Conservation (phyloP, 257 asterid species). For the Osmanthus fragrans region DNA sequence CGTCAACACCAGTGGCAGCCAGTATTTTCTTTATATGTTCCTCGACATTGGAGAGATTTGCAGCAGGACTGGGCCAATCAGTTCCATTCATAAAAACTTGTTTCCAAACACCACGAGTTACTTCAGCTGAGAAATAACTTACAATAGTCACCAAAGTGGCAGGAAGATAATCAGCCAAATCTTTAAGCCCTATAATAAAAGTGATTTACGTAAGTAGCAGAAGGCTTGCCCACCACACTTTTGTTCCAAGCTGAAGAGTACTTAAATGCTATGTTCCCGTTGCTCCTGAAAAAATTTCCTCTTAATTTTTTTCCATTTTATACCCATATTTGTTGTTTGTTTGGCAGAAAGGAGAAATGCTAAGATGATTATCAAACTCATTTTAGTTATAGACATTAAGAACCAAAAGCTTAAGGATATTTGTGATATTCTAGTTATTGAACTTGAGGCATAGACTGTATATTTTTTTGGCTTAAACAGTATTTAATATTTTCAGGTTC, state of each 20-base stretch:
- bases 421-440: neutral
- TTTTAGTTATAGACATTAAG: neutral
- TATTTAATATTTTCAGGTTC: neutral
- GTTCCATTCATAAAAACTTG: conserved; percentile 97
- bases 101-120: conserved; percentile 97
- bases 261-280: neutral
- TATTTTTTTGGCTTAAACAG: neutral
- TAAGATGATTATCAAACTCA: neutral
- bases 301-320: neutral
- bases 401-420: neutral
- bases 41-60: conserved; percentile 87
- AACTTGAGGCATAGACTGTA: neutral
- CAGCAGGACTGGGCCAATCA: conserved; percentile 99
- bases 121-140: conserved; percentile 98
- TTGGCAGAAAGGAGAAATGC: neutral
- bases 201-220: neutral
- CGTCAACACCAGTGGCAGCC: conserved; percentile 95
- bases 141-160: conserved; percentile 96
- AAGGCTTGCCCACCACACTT: neutral
- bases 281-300: neutral
- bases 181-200: conserved; percentile 72
- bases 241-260: neutral
- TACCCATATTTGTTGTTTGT: neutral
- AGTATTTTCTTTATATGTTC: conserved; percentile 91
- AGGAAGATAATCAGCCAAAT: conserved; percentile 95